Percentiles rank a stretch among this genome's conserved stretches.
phyloP scores from a whole-genome alignment of 805 yeast species.

The Jamesozyma hellenica region DNA sequence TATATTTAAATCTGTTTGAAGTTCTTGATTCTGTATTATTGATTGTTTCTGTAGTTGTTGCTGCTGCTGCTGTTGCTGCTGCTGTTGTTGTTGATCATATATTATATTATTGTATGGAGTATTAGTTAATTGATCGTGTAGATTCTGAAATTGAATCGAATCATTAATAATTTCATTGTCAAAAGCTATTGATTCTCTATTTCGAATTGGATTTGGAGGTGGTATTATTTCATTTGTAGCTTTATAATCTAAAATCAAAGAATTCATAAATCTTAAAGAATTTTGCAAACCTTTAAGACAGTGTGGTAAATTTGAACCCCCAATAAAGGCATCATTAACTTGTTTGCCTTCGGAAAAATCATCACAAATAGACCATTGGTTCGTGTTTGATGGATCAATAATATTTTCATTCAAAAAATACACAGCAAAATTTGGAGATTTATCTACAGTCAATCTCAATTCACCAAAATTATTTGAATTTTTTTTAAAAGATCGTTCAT shows the following conservation, averaged over 20 bases:
- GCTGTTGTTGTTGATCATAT: not conserved
- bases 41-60: not conserved
- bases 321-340: slow-evolving; percentile 55
- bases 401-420: slow-evolving; percentile 46
- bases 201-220: slow-evolving; percentile 4
- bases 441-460: slow-evolving; percentile 39
- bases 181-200: too few relatives aligned
- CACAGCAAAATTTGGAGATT: slow-evolving; percentile 72
- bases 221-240: slow-evolving; percentile 26
- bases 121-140: too few relatives aligned
- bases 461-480: slow-evolving; percentile 33
- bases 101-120: too few relatives aligned
- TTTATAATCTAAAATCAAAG: slow-evolving; percentile 41
- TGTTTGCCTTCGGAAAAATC: slow-evolving; percentile 81
- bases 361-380: slow-evolving; percentile 52
- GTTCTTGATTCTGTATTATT: not conserved
- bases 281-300: slow-evolving; percentile 49
- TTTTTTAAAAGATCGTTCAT: slow-evolving; percentile 9
- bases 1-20: not conserved
- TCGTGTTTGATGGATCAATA: slow-evolving; percentile 30
- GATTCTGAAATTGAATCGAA: slow-evolving; percentile 4
- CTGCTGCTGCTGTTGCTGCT: not conserved
- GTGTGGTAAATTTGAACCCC: slow-evolving; percentile 59
- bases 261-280: slow-evolving; percentile 43
- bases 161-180: too few relatives aligned